Conservation (phyloP, 2,329 filamentous ascomycete species). For the Nemania bipapillata region DNA sequence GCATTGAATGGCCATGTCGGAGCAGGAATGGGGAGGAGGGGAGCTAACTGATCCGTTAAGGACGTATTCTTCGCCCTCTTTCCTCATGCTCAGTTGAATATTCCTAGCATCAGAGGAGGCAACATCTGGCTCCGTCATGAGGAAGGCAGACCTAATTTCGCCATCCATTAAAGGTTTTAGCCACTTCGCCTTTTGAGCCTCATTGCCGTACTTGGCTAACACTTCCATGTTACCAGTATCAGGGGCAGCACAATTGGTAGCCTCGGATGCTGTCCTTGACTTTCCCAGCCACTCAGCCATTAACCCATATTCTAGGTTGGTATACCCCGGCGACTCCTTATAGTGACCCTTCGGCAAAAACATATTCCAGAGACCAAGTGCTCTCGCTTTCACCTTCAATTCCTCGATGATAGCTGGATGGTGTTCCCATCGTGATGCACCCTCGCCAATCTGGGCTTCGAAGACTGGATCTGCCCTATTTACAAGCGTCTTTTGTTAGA, state of each 20-base stretch:
- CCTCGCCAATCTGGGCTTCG: slow-evolving; percentile 80
- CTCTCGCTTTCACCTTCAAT: slow-evolving; percentile 83
- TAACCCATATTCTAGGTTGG: slow-evolving; percentile 94
- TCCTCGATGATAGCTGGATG: slow-evolving; percentile 87
- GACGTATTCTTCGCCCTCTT: slow-evolving; percentile 87
- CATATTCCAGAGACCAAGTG: slow-evolving; percentile 96
- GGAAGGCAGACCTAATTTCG: slow-evolving; percentile 86
- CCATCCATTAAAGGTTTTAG: slow-evolving; percentile 82
- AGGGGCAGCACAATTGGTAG: slow-evolving; percentile 88
- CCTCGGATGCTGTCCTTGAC: slow-evolving; percentile 83
- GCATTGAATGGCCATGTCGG: background rate
- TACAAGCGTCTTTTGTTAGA: slow-evolving; percentile 39
- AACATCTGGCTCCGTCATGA: slow-evolving; percentile 93
- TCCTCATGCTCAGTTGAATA: slow-evolving; percentile 83
- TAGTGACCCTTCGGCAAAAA: slow-evolving; percentile 96
- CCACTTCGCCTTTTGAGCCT: slow-evolving; percentile 86
- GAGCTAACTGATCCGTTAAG: slow-evolving; percentile 81
- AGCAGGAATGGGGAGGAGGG: background rate
- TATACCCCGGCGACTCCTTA: slow-evolving; percentile 92
- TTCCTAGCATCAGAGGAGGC: slow-evolving; percentile 93
- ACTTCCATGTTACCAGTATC: slow-evolving; percentile 98
- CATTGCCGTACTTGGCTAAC: slow-evolving; percentile 87
- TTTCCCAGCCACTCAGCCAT: slow-evolving; percentile 97
- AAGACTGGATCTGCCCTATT: slow-evolving; percentile 79
- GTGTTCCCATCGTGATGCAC: slow-evolving; percentile 78